Base-by-base conservation (phyloP, 257 asterid species). In the Datura wrightii region DNA sequence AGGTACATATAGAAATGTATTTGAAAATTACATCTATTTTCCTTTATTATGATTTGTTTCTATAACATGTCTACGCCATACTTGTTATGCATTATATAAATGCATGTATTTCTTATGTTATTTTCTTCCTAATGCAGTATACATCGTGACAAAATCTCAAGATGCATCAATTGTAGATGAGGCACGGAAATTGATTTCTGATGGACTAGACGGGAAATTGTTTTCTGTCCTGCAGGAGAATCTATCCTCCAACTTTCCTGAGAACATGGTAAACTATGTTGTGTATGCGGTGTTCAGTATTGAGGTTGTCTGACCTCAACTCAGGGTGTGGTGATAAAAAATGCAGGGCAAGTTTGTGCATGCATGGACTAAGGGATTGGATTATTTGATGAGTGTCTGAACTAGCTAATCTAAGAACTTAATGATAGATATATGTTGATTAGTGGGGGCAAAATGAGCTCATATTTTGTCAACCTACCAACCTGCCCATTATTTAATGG, bases 181-280 rank as follows among this genome's bases (percentile, higher is more conserved):
- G 94, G 97, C 96, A 63, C 92, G 90, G 50, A 89, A 86, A 86
- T 89, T 97, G 89, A 89, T 92, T 79, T 90, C 96, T 86, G 96
- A 89, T 84, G 98, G 96, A 58, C 91, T 97, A 60, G 97, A 91
- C 82, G 83, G 84, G 83, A 93, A 88, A 81, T 83, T 93, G 80
- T 89, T 97, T 86, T 88, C 92, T 82, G 85, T 86, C 65, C 90
- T 97, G 59, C 88, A 92, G 92, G 96, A 91, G 87, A 97, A 91
- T 89, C 87, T 94, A 78, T 89, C 89, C 42, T 91, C 92, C 84
- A 91, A 84, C 88, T 94, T 90, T 89, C 96, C 97, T 24, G 97
- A 94, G 86, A 88, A 92, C 83, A 90, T 97, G 99, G 99, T 94
- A 90, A 80, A 92, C 86, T 86, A 67, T 53, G 59, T 79, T 55